Conservation (phyloP, 2,329 filamentous ascomycete species). For the Botryotinia calthae region DNA sequence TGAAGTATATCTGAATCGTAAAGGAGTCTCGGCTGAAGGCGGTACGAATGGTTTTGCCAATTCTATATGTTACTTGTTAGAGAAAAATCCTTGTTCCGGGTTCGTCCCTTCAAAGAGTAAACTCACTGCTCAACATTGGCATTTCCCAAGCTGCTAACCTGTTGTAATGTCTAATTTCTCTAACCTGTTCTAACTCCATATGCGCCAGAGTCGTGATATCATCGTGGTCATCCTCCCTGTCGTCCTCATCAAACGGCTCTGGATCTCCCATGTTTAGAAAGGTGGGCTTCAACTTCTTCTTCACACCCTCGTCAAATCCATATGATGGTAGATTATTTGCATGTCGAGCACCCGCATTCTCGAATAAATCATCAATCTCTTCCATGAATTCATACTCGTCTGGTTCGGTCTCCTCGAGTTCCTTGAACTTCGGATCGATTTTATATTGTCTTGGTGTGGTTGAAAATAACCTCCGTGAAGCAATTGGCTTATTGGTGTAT, state of each 20-base stretch:
- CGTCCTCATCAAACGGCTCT: slow-evolving; percentile 36
- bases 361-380: slow-evolving; percentile 19
- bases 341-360: slow-evolving; percentile 6
- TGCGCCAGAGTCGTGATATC: slow-evolving; percentile 84
- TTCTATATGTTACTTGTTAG: slow-evolving; percentile 51
- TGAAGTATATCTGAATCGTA: slow-evolving; percentile 94
- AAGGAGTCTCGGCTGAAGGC: slow-evolving; percentile 64
- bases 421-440: slow-evolving; percentile 22
- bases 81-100: slow-evolving; percentile 9
- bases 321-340: slow-evolving; percentile 11
- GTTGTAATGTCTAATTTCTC: slow-evolving; percentile 85
- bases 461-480: slow-evolving; percentile 29
- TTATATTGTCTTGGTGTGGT: slow-evolving; percentile 27
- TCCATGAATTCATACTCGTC: slow-evolving; percentile 18
- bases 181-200: slow-evolving; percentile 80
- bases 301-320: slow-evolving; percentile 16
- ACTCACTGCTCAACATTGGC: slow-evolving; percentile 82
- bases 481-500: slow-evolving; percentile 28
- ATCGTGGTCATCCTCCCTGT: slow-evolving; percentile 66
- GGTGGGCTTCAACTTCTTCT: slow-evolving; percentile 35
- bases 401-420: slow-evolving; percentile 18
- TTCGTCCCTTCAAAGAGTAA: not conserved
- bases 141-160: slow-evolving; percentile 92
- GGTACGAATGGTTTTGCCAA: slow-evolving; percentile 77
- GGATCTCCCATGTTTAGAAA: slow-evolving; percentile 39